phyloP scores from a whole-genome alignment of 208 protist species.

The Crithidia sp. region DNA sequence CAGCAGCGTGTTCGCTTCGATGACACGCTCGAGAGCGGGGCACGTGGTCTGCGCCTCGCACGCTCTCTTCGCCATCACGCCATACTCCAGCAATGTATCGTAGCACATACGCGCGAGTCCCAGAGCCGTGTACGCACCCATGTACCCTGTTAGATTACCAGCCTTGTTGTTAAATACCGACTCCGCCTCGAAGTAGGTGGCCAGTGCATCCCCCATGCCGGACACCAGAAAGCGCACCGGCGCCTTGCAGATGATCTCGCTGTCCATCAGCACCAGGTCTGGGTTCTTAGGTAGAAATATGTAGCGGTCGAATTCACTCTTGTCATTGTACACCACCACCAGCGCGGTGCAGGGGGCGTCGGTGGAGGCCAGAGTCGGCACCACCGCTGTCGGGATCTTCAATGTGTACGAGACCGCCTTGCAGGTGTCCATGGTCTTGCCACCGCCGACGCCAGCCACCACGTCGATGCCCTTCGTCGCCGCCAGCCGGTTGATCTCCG shows the following conservation, averaged over 20 bases:
- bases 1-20: slow-evolving; percentile 42
- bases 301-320: slow-evolving; percentile 37
- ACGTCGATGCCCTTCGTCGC: slow-evolving; percentile 1
- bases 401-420: slow-evolving; percentile 39
- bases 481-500: slow-evolving; percentile 26
- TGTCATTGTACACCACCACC: slow-evolving; percentile 29
- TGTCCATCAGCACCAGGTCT: slow-evolving; percentile 40
- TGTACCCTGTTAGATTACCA: slow-evolving; percentile 34
- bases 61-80: slow-evolving; percentile 31
- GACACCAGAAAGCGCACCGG: slow-evolving; percentile 38
- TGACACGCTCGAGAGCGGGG: slow-evolving; percentile 37
- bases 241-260: slow-evolving; percentile 33
- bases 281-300: slow-evolving; percentile 34
- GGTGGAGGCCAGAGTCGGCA: slow-evolving; percentile 36
- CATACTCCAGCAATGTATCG: slow-evolving; percentile 36
- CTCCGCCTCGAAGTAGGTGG: slow-evolving; percentile 39
- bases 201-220: slow-evolving; percentile 44
- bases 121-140: slow-evolving; percentile 35
- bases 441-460: slow-evolving; percentile 37
- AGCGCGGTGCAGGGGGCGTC: slow-evolving; percentile 43
- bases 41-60: slow-evolving; percentile 36
- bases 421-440: slow-evolving; percentile 38
- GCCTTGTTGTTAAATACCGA: too few relatives aligned
- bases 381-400: slow-evolving; percentile 23
- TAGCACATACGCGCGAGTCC: slow-evolving; percentile 41